Evolutionary conservation across 352 stramenopile species (phyloP), one percentile per base, ranked within the genome.

Genomic region (Pythium phragmitis): DNA sequence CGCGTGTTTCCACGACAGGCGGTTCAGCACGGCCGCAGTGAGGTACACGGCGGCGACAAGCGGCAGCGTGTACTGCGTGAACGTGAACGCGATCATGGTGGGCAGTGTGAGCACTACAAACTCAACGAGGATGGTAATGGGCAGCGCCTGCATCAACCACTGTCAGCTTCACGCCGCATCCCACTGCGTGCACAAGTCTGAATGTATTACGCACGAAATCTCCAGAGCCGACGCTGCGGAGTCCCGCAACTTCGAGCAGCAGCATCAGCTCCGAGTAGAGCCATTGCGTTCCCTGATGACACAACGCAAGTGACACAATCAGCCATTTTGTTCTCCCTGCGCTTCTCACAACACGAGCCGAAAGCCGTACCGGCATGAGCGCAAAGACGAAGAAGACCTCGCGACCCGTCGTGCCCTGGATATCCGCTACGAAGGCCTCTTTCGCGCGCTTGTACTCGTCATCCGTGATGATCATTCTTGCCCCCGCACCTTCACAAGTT

Each of bases 401-500:
- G 50, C 67, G 69, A 4, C 79, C 80, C 12, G 73, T 89, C 14
- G 86, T 92, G 62, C 86, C 86, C 41, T 87, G 69, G 21, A 91
- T 67, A 9, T 80, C 80, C 26, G 78, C 69, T 19, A 95, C 85
- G 62, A 95, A 95, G 14, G 79, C 79, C 68, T 93, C 84, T 69
- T 95, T 95, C 19, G 83, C 81, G 60, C 76, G 78, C 73, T 95
- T 95, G 76, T 95, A 92, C 64, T 82, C 75, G 48, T 91, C 79
- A 65, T 88, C 72, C 33, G 67, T 60, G 57, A 74, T 75, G 77
- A 84, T 85, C 43, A 54, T 72, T 21, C 30, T 57, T 3, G 21
- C 11, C 34, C 11, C 7, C 1, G 3, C 34, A 39, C 3, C 34
- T 39, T 39, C 34, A 39, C 34, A 39, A 13, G 7, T 39, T 39